Evolutionary conservation across 179 eudicot genomes (phyloP), one percentile per base, ranked within the genome.

Genomic region (Amaranthus tricolor): DNA sequence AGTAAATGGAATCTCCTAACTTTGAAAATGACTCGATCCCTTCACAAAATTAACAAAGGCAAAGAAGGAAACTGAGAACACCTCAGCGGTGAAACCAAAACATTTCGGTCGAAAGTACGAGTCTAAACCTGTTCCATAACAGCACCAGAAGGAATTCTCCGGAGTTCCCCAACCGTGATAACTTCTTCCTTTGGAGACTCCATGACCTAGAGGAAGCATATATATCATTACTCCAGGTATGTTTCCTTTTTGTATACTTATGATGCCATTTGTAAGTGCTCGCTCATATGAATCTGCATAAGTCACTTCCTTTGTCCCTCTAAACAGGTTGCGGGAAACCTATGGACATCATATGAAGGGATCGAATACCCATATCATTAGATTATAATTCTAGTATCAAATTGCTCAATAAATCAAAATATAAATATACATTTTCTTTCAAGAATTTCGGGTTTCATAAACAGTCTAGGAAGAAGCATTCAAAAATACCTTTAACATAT

Each of bases 211-310:
- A n/a, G 60, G 7, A 50, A 51, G 94, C 97, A 96, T 89, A 78
- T 96, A 96, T 61, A 96, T 93, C 99, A 96, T 96, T 10, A 89
- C 84, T 70, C 98, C 99, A 12, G 99, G 98, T 21, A 91, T 89
- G 9, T 54, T 85, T 67, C 98, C 94, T 79, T 93, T 87, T 84
- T 96, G 99, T 81, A 91, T 91, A 78, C 98, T 80, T 44, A 96
- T 75, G 9, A 96, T 92, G 76, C 98, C 98, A 74, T 96, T 96
- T 43, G 94, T 91, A 72, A 93, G 82, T 44, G 97, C 94, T 47
- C 98, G 88, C 74, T 96, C 99, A 21, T 96, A 96, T 71, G 88
- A 91, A 78, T 96, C 98, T 67, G 98, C 98, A 81, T 96, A 96
- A 58, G 80, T 82, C 68, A 84, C 77, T 78, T 93, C 91, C 82